Percentiles rank a stretch among this genome's conserved stretches.
Conservation (phyloP, 345 rosid genomes). For the Clarkia xantiana region DNA sequence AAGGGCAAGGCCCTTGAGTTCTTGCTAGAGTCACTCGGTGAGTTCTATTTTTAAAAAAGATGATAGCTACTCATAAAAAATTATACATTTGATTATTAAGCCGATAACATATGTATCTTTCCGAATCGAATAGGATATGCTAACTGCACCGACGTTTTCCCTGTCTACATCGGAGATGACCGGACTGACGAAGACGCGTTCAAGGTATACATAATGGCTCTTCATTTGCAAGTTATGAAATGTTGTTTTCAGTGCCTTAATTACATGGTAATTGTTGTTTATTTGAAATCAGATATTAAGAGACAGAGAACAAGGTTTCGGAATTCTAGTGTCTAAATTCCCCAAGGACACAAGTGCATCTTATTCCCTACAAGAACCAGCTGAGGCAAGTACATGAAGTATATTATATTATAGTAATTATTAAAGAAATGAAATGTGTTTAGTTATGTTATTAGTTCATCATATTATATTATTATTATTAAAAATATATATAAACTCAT, state of each 20-base stretch:
- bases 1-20: slow-evolving; percentile 94
- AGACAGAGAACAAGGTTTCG: slow-evolving; percentile 73
- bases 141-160: slow-evolving; percentile 58
- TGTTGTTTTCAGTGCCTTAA: too few relatives aligned
- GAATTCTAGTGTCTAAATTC: slow-evolving; percentile 75
- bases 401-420: too few relatives aligned
- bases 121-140: slow-evolving; percentile 62
- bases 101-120: too few relatives aligned
- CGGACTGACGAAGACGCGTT: slow-evolving; percentile 94
- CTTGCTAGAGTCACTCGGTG: slow-evolving; percentile 76
- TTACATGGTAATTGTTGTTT: too few relatives aligned
- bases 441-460: too few relatives aligned
- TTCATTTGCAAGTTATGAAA: too few relatives aligned
- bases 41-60: slow-evolving; percentile 17
- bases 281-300: slow-evolving; percentile 38
- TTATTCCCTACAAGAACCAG: slow-evolving; percentile 69
- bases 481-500: too few relatives aligned
- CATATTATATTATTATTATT: too few relatives aligned
- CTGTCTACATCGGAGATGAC: slow-evolving; percentile 90
- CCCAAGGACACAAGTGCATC: slow-evolving; percentile 82
- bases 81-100: too few relatives aligned
- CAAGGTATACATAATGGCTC: slow-evolving; percentile 72
- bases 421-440: too few relatives aligned
- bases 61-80: too few relatives aligned
- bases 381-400: slow-evolving; percentile 23